Evolutionary conservation across 345 rosid species (phyloP).

Genomic region (Jatropha curcas): DNA sequence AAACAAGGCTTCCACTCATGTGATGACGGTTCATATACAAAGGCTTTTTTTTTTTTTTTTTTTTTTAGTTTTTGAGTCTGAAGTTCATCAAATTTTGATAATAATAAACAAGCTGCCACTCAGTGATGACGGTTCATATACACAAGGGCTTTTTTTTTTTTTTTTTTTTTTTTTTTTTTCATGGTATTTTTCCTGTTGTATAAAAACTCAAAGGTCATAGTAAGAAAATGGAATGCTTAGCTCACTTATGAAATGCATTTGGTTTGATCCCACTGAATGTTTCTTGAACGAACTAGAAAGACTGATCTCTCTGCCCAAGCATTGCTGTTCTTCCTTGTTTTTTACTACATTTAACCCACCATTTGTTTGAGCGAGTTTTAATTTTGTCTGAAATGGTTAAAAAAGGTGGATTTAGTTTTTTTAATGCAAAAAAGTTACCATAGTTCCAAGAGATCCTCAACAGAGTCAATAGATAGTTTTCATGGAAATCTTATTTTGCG

Average conservation of each 20-base stretch:
- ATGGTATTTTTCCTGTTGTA: background rate
- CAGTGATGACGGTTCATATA: no score
- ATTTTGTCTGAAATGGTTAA: background rate
- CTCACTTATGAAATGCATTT: background rate
- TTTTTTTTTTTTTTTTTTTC: no score
- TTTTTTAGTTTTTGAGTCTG: no score
- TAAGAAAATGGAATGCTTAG: background rate
- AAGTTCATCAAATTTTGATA: no score
- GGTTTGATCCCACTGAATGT: background rate
- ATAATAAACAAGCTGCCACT: no score
- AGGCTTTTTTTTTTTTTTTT: no score
- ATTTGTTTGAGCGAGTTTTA: background rate
- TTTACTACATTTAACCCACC: background rate
- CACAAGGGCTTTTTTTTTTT: no score
- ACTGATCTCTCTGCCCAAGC: background rate
- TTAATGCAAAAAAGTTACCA: background rate
- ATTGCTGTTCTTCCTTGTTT: background rate
- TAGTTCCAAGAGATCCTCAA: background rate
- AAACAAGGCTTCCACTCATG: background rate
- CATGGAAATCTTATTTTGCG: background rate
- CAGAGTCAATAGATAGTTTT: no score
- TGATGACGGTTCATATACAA: background rate
- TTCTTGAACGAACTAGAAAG: background rate
- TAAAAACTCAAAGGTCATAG: background rate
- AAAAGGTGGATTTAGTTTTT: background rate